phyloP scores from a whole-genome alignment of 306 rosid genomes.

The Cucumis hystrix region DNA sequence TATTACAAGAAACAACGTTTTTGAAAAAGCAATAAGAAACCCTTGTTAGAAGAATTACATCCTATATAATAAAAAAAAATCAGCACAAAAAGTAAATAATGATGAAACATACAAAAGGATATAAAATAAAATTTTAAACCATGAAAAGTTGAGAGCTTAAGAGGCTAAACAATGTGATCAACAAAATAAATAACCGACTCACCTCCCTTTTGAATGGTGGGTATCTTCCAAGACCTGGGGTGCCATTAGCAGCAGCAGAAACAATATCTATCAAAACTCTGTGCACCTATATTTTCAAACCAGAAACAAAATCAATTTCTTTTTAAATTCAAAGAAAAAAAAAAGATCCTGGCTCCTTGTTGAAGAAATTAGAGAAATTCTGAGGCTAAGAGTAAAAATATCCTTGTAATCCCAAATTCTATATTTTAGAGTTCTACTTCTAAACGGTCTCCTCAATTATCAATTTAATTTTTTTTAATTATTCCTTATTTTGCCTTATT shows the following conservation, averaged over 20 bases:
- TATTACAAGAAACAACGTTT: neutral
- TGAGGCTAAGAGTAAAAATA: neutral
- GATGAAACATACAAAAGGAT: neutral
- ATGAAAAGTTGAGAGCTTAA: neutral
- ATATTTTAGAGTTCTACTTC: neutral
- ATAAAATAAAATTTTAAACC: neutral
- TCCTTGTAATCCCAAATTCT: neutral
- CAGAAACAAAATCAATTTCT: neutral
- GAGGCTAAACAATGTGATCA: neutral
- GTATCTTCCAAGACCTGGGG: conserved; percentile 96
- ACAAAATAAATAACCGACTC: neutral
- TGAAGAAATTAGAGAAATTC: neutral
- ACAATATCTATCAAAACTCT: conserved; percentile 83
- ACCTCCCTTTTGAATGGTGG: conserved; percentile 99
- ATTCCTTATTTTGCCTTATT: neutral
- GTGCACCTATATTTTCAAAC: conserved; percentile 51
- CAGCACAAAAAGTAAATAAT: neutral
- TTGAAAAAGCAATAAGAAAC: neutral
- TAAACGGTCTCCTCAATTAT: neutral
- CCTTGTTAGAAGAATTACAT: neutral
- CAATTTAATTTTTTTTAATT: neutral
- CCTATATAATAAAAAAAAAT: neutral
- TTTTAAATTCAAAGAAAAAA: neutral
- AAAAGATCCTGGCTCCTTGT: neutral
- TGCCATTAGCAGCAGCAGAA: conserved; percentile 79